These are phyloP conservation scores for Peronospora belbahrii DNA, from an alignment of 352 stramenopile species.

Conservation along the genomic window DNA sequence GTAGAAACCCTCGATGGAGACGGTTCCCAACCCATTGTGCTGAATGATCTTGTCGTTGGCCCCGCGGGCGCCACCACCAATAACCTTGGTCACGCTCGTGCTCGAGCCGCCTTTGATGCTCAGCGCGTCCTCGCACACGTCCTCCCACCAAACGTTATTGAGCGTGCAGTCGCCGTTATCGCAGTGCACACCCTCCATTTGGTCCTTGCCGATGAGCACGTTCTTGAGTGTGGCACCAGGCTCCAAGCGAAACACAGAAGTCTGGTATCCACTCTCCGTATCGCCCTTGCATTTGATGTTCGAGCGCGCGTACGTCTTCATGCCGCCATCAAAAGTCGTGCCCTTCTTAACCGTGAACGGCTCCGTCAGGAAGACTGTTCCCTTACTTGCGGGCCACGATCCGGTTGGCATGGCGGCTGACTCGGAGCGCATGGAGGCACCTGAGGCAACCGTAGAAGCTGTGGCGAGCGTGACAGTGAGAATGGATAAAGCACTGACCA, in stretches of 20 bases:
- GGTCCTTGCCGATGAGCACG: constrained; percentile 15
- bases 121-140: constrained; percentile 22
- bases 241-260: constrained; percentile 34
- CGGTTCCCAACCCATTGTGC: constrained; percentile 6
- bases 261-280: constrained; percentile 13
- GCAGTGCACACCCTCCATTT: too few species aligned
- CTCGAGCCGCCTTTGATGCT: constrained; percentile 18
- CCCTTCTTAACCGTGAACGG: constrained; percentile 32
- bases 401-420: constrained; percentile 18
- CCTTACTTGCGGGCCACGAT: constrained; percentile 21
- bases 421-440: constrained; percentile 13
- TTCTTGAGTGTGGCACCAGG: constrained; percentile 15
- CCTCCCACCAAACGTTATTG: constrained; percentile 24
- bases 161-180: constrained; percentile 12
- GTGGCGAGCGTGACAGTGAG: constrained; percentile 5
- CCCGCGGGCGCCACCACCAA: constrained; percentile 11
- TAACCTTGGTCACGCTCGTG: constrained; percentile 12
- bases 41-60: constrained; percentile 8
- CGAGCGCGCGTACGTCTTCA: constrained; percentile 45
- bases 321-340: constrained; percentile 31
- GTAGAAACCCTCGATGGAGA: constrained; percentile 15
- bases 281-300: constrained; percentile 29
- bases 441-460: constrained; percentile 5
- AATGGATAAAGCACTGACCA: constrained; percentile 11
- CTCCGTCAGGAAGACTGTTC: constrained; percentile 13